These are phyloP conservation scores for Carex pumila DNA, from an alignment of 176 grass and related monocot species.

Conservation along the genomic window DNA sequence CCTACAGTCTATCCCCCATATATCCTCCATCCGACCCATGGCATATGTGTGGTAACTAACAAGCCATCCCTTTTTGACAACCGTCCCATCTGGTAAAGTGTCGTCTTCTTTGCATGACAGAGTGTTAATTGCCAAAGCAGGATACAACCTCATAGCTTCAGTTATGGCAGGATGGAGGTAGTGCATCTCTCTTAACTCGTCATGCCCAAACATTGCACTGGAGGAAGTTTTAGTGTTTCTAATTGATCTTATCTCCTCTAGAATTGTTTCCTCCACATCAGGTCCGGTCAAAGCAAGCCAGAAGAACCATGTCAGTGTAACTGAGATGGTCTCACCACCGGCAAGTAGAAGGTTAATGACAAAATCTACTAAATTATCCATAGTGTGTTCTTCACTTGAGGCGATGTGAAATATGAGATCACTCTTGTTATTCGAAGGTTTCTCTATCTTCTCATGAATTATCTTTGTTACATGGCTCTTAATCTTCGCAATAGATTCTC, in stretches of 20 bases:
- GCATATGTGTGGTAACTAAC: conserved; percentile 20
- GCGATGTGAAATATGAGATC: conserved; percentile 30
- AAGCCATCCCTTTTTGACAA: conserved; percentile 22
- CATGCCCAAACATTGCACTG: neutral
- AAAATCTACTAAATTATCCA: conserved; percentile 20
- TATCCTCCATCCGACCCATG: conserved; percentile 14
- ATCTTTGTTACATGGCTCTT: conserved; percentile 5
- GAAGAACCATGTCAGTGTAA: conserved; percentile 37
- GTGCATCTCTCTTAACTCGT: conserved; percentile 29
- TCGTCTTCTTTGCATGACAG: conserved; percentile 18
- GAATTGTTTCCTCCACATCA: conserved; percentile 27
- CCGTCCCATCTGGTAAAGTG: conserved; percentile 22
- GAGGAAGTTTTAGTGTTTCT: neutral
- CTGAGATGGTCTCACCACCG: conserved; percentile 35
- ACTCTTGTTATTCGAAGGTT: neutral
- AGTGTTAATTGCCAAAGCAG: conserved; percentile 18
- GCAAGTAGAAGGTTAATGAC: conserved; percentile 32
- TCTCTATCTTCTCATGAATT: neutral
- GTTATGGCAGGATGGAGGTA: conserved; percentile 31
- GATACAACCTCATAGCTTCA: conserved; percentile 31
- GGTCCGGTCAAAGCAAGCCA: conserved; percentile 18
- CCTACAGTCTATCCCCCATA: conserved; percentile 24
- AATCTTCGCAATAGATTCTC: conserved; percentile 3
- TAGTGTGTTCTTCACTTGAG: neutral
- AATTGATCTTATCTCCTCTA: conserved; percentile 16